A percentile compares a stretch with the other conserved stretches of the same genome.
Evolutionary conservation across 305 asterid species (phyloP).

Genomic region (Withania somnifera): DNA sequence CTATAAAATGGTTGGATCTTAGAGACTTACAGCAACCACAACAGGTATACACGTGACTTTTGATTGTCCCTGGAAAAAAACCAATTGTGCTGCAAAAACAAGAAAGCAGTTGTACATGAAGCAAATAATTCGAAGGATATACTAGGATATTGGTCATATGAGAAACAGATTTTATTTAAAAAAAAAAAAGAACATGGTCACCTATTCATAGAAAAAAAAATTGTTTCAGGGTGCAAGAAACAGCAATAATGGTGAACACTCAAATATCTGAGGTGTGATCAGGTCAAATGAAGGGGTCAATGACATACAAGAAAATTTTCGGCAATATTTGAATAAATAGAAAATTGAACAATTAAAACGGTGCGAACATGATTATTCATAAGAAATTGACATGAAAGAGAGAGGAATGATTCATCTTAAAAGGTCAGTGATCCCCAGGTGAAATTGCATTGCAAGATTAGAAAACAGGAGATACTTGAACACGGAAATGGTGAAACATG

Average conservation of each 20-base stretch:
- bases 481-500: neutral
- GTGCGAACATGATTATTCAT: neutral
- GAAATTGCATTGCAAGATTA: neutral
- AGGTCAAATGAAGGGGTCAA: neutral
- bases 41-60: slow-evolving; percentile 63
- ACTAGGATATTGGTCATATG: neutral
- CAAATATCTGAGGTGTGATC: neutral
- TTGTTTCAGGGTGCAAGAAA: neutral
- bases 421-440: neutral
- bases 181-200: neutral
- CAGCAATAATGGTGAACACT: neutral
- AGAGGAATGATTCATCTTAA: neutral
- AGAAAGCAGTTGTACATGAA: slow-evolving; percentile 3
- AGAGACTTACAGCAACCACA: slow-evolving; percentile 67
- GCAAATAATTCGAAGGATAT: neutral
- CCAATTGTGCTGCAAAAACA: slow-evolving; percentile 61
- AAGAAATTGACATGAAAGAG: neutral
- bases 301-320: neutral
- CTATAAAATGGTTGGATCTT: slow-evolving; percentile 10
- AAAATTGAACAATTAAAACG: neutral
- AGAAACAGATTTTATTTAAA: neutral
- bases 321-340: neutral
- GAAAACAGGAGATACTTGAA: neutral
- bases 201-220: neutral
- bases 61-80: slow-evolving; percentile 40